Base-by-base conservation (phyloP, 352 stramenopile species). In the Nothophytophthora sp. region DNA sequence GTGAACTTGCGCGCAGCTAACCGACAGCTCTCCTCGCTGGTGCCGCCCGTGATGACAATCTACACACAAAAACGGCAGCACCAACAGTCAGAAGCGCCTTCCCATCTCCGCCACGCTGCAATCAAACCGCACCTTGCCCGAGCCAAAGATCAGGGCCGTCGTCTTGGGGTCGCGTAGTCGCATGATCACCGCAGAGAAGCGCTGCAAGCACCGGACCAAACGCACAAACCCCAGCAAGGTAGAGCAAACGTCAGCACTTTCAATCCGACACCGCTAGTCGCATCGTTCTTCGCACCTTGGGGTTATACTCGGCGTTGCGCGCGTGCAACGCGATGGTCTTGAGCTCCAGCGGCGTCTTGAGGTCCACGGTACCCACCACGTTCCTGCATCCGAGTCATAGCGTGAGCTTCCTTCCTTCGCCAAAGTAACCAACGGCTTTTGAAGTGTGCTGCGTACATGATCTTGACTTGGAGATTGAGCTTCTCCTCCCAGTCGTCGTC, bases 271-370 rank as follows among this genome's bases (percentile, higher is more conserved):
- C n/a, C n/a, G n/a, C n/a, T n/a, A n/a, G n/a, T n/a, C n/a, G n/a
- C n/a, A n/a, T n/a, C n/a, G n/a, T n/a, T 9, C 13, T 0, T 12
- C 25, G n/a, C 39, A 96, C 88, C 78, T 97, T 97, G 10, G 98
- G 97, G 73, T 99, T 99, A 73, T 99, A 99, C 76, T 99, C 98
- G 6, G 97, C 98, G 59, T 99, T 99, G 15, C 97, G 89, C 36
- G 96, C 96, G 53, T 98, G 93, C 18, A 98, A 68, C 28, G 97
- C 95, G 51, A 99, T 99, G 38, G 90, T 97, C 70, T 98, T 98
- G 19, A 99, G 82, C 63, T 99, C 96, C 16, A 99, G 73, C 25
- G 77, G 81, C 24, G 92, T 95, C 45, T 97, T 95, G 12, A 99
- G 66, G 66, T 99, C 97, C 29, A 98, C 92, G 0, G 92, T 98